Evolutionary conservation across 371 early-diverging fungal species (phyloP), one percentile per base, ranked within the genome.

Genomic region (Circinella minor): DNA sequence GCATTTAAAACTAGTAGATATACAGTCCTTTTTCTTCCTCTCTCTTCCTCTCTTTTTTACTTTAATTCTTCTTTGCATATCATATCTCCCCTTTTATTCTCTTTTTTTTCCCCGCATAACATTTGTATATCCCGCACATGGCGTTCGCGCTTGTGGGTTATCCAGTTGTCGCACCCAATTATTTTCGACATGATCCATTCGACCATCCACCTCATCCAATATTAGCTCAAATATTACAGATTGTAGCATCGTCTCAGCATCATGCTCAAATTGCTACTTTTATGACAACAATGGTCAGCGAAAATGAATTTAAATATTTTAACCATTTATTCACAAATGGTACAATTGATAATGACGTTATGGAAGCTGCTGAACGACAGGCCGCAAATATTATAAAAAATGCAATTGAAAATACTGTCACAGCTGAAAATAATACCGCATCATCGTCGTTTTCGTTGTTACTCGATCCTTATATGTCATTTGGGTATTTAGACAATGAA

Each of bases 61-160:
- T 47, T 47, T 47, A 11, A 47, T 11, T 47, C 1, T 15, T 11
- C 47, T 47, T 47, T 15, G 1, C 47, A 47, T 15, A 11, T 15
- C 47, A 27, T 27, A 27, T 27, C 15, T 47, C 47, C 62, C 62
- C 37, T 61, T 43, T 43, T 14, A 6, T 61, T 39, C 62, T 20
- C 43, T 61, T 27, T 43, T 61, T 17, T 37, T 61, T n/a, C 62
- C 27, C 27, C 27, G 27, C 27, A 27, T 27, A 27, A 27, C 27
- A 27, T 27, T 27, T 27, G 27, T 27, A 27, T 27, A 34, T 47
- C 48, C 20, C 38, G 38, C 47, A 39, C 47, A 39, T 47, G 63
- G 47, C 63, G 47, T 47, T 46, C 47, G 63, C 36, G 34, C 63
- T 63, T 63, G 63, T 63, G 47, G 63, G 63, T 34, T 63, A 63